Evolutionary conservation across 116 monocot species (phyloP).

Genomic region (Zostera marina): DNA sequence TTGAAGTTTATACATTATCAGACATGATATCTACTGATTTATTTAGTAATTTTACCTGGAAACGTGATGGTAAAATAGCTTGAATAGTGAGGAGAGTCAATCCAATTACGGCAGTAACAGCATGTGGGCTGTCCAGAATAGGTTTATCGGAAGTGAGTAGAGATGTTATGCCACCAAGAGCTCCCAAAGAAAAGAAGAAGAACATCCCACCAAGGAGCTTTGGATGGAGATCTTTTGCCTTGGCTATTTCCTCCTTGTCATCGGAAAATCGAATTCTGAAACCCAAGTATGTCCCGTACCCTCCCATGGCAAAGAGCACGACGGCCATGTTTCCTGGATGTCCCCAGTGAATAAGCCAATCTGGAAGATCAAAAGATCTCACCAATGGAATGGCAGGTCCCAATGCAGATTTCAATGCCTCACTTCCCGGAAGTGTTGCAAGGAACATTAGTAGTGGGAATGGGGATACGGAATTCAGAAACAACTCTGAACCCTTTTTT

Average conservation of each 20-base stretch:
- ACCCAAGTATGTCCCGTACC: constrained; percentile 86
- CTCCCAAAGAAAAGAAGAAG: constrained; percentile 76
- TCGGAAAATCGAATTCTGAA: constrained; percentile 81
- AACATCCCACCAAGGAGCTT: constrained; percentile 89
- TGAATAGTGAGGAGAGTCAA: constrained; percentile 64
- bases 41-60: too few relatives aligned
- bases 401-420: constrained; percentile 42
- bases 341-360: constrained; percentile 95
- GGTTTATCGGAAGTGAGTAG: constrained; percentile 71
- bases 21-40: too few relatives aligned
- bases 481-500: constrained; percentile 10
- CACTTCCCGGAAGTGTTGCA: constrained; percentile 55
- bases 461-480: constrained; percentile 43
- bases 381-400: constrained; percentile 69
- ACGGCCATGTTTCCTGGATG: constrained; percentile 97
- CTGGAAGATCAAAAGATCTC: constrained; percentile 66
- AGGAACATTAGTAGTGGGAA: constrained; percentile 44
- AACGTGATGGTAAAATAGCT: constrained; percentile 51
- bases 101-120: constrained; percentile 60
- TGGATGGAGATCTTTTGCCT: constrained; percentile 80
- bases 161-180: constrained; percentile 62
- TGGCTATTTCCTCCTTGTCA: constrained; percentile 86
- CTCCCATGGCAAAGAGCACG: constrained; percentile 95
- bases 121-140: constrained; percentile 87
- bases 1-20: too few relatives aligned